Percentiles rank a stretch among this genome's conserved stretches.
Evolutionary conservation across 1,284 basidiomycete species (phyloP).

Genomic region (Trichosporon sp.): DNA sequence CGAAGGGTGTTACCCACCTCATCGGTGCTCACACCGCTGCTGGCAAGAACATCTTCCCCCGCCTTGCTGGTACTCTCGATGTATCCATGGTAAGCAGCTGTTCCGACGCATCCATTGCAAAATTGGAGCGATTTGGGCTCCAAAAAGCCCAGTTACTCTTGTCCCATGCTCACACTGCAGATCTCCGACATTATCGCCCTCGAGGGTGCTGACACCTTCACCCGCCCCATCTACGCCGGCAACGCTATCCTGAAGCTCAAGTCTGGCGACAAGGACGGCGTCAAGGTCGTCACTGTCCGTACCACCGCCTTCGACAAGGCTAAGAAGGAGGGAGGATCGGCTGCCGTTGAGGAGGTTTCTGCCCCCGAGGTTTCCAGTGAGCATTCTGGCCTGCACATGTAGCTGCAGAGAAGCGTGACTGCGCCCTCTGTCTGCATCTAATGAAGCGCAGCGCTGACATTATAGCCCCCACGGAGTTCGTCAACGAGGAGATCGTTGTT

Average conservation of each 20-base stretch:
- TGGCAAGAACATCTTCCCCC: slow-evolving; percentile 73
- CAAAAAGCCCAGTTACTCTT: background rate
- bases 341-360: slow-evolving; percentile 60
- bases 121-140: background rate
- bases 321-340: slow-evolving; percentile 52
- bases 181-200: slow-evolving; percentile 91
- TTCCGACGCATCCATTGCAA: background rate
- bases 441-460: background rate
- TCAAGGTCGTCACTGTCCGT: slow-evolving; percentile 95
- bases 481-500: slow-evolving; percentile 79
- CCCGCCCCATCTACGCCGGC: slow-evolving; percentile 94
- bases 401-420: background rate
- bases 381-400: slow-evolving; percentile 4
- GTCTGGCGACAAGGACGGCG: slow-evolving; percentile 58
- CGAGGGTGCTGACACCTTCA: slow-evolving; percentile 71
- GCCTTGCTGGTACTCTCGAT: slow-evolving; percentile 81
- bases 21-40: slow-evolving; percentile 71
- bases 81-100: slow-evolving; percentile 53
- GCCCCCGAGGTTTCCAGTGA: slow-evolving; percentile 61
- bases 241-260: slow-evolving; percentile 94
- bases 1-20: slow-evolving; percentile 68
- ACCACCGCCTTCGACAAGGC: slow-evolving; percentile 88
- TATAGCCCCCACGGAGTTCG: slow-evolving; percentile 60
- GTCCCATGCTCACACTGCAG: slow-evolving; percentile 14
- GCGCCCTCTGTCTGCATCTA: background rate